Percentiles rank a stretch among this genome's conserved stretches.
These are phyloP conservation scores for Trichoderma atroviride DNA, from an alignment of 2,329 filamentous ascomycete genomes.

Conservation along the genomic window DNA sequence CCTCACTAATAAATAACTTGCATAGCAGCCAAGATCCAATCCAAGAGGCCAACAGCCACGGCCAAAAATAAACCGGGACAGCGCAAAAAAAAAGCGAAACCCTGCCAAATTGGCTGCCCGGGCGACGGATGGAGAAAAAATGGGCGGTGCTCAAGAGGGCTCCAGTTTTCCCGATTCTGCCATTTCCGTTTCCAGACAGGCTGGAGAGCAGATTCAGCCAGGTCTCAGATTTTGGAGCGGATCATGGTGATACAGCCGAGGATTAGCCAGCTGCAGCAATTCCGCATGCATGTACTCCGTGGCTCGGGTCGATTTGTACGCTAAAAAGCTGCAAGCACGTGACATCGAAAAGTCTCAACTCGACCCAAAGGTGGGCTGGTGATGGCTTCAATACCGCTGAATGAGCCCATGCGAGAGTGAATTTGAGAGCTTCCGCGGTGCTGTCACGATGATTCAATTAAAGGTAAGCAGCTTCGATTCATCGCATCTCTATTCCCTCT, in stretches of 20 bases:
- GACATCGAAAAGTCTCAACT: slow-evolving; percentile 25
- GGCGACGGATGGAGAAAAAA: slow-evolving; percentile 25
- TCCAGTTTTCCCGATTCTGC: slow-evolving; percentile 17
- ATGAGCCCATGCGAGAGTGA: neutral
- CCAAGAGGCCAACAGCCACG: neutral
- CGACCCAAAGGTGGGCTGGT: neutral
- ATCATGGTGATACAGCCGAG: neutral
- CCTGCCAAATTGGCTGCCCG: slow-evolving; percentile 24
- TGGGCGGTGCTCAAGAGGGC: neutral
- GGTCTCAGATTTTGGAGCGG: neutral
- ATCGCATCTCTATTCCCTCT: too few species aligned
- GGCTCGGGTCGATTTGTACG: neutral
- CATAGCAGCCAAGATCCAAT: neutral
- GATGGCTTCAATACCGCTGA: neutral
- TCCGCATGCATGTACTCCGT: neutral
- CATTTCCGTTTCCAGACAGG: slow-evolving; percentile 15
- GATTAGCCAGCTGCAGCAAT: slow-evolving; percentile 18
- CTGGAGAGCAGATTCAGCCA: neutral
- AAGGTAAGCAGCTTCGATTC: slow-evolving; percentile 57
- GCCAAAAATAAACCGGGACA: slow-evolving; percentile 10
- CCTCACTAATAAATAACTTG: neutral
- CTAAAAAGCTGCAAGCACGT: neutral
- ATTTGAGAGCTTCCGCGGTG: slow-evolving; percentile 21
- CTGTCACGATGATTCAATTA: slow-evolving; percentile 82
- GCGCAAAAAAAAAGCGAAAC: neutral